These are phyloP conservation scores for Cytospora schulzeri DNA, from an alignment of 2,329 filamentous ascomycete genomes.

Conservation along the genomic window DNA sequence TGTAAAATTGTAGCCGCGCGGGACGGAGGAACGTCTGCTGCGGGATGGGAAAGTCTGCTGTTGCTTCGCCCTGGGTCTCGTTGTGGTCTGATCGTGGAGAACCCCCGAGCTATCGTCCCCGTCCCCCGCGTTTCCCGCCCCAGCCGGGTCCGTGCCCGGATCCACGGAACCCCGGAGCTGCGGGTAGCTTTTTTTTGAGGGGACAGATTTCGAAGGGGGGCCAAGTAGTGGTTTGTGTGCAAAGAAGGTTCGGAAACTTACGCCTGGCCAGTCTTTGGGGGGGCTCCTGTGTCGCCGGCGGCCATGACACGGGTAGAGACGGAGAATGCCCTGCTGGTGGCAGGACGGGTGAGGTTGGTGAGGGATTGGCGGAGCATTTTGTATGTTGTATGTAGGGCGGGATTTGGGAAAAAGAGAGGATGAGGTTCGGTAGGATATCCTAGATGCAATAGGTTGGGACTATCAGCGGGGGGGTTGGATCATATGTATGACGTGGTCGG, in stretches of 20 bases:
- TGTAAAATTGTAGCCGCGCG: not conserved
- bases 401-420: not conserved
- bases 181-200: not conserved
- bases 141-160: not conserved
- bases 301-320: slow-evolving; percentile 64
- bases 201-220: not conserved
- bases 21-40: too few relatives aligned
- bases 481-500: slow-evolving; percentile 13
- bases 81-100: not conserved
- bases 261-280: slow-evolving; percentile 55
- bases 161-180: not conserved
- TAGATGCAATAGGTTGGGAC: not conserved
- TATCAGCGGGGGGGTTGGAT: slow-evolving; percentile 2
- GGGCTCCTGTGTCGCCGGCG: slow-evolving; percentile 70
- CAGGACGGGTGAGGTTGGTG: slow-evolving; percentile 55
- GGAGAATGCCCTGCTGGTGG: slow-evolving; percentile 61
- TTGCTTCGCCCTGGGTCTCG: not conserved
- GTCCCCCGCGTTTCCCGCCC: not conserved
- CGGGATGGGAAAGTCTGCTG: not conserved
- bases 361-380: slow-evolving; percentile 71
- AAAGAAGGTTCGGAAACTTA: slow-evolving; percentile 41
- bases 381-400: slow-evolving; percentile 25
- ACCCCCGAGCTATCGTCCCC: not conserved
- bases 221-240: not conserved
- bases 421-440: not conserved